Conservation (phyloP, 2,329 filamentous ascomycete species). For the Exserohilum turcica region DNA sequence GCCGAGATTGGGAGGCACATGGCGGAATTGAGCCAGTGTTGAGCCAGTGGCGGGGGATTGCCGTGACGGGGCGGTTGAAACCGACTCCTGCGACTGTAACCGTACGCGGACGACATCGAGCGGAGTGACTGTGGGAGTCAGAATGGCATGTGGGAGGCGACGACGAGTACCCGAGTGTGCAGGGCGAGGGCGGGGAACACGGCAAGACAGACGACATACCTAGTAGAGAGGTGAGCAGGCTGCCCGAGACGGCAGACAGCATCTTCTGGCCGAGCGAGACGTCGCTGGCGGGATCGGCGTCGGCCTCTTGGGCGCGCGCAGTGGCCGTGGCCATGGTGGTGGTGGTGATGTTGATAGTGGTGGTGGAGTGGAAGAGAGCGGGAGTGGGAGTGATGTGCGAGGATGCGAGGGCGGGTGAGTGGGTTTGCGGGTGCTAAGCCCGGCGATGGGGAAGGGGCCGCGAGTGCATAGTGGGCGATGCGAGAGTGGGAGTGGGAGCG, state of each 20-base stretch:
- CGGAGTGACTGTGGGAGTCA: conserved; percentile 69
- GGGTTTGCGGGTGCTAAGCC: conserved; percentile 1
- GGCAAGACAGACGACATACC: conserved; percentile 6
- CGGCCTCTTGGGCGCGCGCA: conserved; percentile 49
- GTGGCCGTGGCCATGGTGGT: conserved; percentile 39
- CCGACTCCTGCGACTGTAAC: conserved; percentile 78
- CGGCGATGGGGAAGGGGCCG: conserved; percentile 19
- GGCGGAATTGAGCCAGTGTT: conserved; percentile 58
- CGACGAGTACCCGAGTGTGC: not conserved
- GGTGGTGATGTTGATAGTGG: not conserved
- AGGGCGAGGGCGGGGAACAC: not conserved
- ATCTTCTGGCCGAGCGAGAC: conserved; percentile 90
- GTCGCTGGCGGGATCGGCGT: conserved; percentile 57
- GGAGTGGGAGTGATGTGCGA: too few relatives aligned
- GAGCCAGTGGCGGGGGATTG: conserved; percentile 45
- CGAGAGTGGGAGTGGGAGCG: not conserved
- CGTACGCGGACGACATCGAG: conserved; percentile 96
- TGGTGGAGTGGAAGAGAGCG: not conserved
- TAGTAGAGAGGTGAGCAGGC: conserved; percentile 84
- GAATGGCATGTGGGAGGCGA: conserved; percentile 1
- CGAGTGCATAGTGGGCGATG: conserved; percentile 41
- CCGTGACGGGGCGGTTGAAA: conserved; percentile 59
- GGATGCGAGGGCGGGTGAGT: not conserved
- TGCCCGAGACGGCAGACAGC: conserved; percentile 90
- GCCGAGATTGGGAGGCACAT: conserved; percentile 81